phyloP scores from a whole-genome alignment of 148 eudicot species.

The Amaranthus hypochondriacus region DNA sequence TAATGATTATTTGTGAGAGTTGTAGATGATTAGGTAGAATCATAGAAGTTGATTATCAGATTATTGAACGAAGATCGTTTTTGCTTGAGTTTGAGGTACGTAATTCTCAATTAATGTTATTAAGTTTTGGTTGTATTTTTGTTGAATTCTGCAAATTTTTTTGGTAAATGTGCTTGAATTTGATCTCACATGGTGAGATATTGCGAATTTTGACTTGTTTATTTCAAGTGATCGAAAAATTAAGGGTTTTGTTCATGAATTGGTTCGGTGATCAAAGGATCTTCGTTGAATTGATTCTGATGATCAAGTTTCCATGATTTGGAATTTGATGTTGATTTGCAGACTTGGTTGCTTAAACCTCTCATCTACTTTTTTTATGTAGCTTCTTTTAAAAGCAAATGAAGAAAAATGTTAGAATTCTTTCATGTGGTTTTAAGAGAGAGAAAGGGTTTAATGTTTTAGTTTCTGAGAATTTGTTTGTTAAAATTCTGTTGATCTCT shows the following conservation, averaged over 20 bases:
- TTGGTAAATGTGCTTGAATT: neutral
- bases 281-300: conserved; percentile 24
- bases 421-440: neutral
- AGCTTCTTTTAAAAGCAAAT: conserved; percentile 29
- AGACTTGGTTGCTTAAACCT: neutral
- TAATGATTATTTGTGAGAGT: neutral
- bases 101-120: neutral
- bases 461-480: conserved; percentile 1
- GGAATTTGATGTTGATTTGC: conserved; percentile 8
- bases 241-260: neutral
- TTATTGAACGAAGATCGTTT: conserved; percentile 27
- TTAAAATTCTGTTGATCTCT: neutral
- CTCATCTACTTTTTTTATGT: neutral
- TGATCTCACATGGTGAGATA: neutral
- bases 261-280: conserved; percentile 32
- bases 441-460: neutral
- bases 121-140: neutral
- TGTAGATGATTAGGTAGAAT: conserved; percentile 3
- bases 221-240: neutral
- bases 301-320: conserved; percentile 19
- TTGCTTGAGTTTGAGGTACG: conserved; percentile 18
- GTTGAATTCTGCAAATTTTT: conserved; percentile 1
- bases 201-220: neutral
- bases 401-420: conserved; percentile 1
- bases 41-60: neutral